Evolutionary conservation across 2,329 filamentous ascomycete genomes (phyloP).

Genomic region (Monilinia laxa): DNA sequence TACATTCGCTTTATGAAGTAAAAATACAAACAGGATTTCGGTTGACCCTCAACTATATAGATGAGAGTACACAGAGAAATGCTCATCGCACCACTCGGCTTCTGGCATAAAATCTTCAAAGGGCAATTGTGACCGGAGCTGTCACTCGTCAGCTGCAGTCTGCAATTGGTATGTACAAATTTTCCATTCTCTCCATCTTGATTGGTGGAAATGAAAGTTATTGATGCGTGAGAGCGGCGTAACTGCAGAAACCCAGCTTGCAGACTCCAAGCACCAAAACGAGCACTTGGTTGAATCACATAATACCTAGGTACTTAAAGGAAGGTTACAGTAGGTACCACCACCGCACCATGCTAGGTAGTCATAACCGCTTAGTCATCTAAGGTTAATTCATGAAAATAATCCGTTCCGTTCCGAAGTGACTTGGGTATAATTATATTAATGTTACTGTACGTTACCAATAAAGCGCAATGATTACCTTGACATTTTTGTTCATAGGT

Average conservation of each 20-base stretch:
- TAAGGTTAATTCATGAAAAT: background rate
- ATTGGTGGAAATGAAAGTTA: conserved; percentile 6
- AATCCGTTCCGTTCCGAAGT: background rate
- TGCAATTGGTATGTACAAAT: background rate
- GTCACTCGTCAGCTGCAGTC: conserved; percentile 12
- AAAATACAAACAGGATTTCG: background rate
- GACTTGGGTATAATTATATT: too few relatives aligned
- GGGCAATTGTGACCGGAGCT: conserved; percentile 1
- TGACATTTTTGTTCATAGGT: too few relatives aligned
- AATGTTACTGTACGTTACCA: too few relatives aligned
- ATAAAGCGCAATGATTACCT: too few relatives aligned
- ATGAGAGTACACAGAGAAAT: background rate
- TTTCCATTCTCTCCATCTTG: background rate
- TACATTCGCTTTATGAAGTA: background rate
- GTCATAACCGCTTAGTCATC: background rate
- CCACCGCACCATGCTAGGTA: too few relatives aligned
- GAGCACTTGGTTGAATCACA: background rate
- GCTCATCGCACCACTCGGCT: conserved; percentile 6
- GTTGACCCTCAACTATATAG: background rate
- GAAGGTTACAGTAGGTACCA: too few relatives aligned
- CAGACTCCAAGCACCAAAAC: conserved; percentile 4
- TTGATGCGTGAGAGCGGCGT: conserved; percentile 11
- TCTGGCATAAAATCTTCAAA: background rate
- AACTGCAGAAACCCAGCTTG: background rate
- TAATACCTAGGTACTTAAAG: too few relatives aligned